phyloP scores from a whole-genome alignment of 768 basidiomycete genomes.

The Leccinellum albellum region DNA sequence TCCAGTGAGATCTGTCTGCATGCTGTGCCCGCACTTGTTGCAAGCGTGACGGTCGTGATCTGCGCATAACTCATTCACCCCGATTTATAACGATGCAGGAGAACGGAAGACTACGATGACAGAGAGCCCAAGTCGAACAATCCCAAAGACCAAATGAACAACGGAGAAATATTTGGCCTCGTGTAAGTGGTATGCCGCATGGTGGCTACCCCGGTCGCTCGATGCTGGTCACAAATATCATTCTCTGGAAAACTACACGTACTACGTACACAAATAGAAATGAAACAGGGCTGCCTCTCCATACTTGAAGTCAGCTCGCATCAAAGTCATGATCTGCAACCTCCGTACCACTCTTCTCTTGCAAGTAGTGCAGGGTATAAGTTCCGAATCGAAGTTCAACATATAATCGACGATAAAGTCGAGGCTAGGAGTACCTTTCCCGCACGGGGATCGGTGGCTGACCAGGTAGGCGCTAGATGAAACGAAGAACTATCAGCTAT shows the following conservation, averaged over 20 bases:
- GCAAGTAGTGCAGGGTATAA: neutral
- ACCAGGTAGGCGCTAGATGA: conserved; percentile 23
- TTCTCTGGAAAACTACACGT: neutral
- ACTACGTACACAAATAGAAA: neutral
- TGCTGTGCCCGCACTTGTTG: neutral
- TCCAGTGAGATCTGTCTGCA: neutral
- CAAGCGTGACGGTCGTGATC: neutral
- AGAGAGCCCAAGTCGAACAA: neutral
- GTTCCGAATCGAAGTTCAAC: no score
- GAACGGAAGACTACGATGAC: neutral
- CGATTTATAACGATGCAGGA: neutral
- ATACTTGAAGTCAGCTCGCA: neutral
- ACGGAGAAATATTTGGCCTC: neutral
- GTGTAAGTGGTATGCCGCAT: neutral
- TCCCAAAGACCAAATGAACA: no score
- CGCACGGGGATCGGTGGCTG: conserved; percentile 22
- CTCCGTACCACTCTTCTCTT: neutral
- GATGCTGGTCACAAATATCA: neutral
- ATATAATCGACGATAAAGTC: neutral
- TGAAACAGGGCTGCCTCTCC: neutral
- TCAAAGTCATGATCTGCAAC: neutral
- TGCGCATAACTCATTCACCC: neutral
- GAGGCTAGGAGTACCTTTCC: neutral
- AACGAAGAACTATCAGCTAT: neutral
- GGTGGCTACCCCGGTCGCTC: neutral